phyloP scores from a whole-genome alignment of 2,329 filamentous ascomycete species.

The Drechmeria coniospora region DNA sequence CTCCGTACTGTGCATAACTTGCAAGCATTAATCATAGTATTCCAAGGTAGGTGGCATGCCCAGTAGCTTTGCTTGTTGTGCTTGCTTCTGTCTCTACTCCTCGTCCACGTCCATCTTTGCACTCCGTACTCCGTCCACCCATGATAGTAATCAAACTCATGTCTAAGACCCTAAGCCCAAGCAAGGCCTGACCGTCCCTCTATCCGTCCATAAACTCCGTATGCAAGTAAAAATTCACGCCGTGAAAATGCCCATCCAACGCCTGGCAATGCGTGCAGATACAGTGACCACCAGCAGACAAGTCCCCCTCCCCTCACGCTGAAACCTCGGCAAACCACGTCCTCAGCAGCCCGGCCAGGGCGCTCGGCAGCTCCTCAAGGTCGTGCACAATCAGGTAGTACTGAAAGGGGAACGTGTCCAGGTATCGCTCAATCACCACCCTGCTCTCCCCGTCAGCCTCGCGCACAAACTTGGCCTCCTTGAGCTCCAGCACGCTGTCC shows the following conservation, averaged over 20 bases:
- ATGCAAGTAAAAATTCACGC: no score
- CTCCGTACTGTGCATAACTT: no score
- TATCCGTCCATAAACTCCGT: no score
- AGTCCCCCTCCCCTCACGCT: constrained; percentile 12
- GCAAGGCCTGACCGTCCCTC: no score
- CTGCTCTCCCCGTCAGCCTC: constrained; percentile 44
- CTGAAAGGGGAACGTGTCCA: constrained; percentile 91
- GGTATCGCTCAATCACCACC: constrained; percentile 75
- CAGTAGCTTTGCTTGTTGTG: no score
- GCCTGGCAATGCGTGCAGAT: constrained; percentile 1
- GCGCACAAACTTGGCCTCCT: constrained; percentile 67
- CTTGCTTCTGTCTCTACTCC: no score
- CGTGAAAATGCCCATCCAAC: neutral
- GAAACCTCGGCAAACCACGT: constrained; percentile 83
- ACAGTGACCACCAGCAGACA: neutral
- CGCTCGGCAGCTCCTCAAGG: constrained; percentile 76
- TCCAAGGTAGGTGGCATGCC: no score
- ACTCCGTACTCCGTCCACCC: no score
- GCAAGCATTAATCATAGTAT: no score
- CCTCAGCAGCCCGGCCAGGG: constrained; percentile 73
- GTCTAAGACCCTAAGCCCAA: no score
- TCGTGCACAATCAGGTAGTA: constrained; percentile 94
- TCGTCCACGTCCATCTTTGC: no score
- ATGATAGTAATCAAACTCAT: no score
- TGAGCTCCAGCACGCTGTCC: constrained; percentile 71